Conservation (phyloP, 306 rosid genomes). For the Rubus parviflorus region DNA sequence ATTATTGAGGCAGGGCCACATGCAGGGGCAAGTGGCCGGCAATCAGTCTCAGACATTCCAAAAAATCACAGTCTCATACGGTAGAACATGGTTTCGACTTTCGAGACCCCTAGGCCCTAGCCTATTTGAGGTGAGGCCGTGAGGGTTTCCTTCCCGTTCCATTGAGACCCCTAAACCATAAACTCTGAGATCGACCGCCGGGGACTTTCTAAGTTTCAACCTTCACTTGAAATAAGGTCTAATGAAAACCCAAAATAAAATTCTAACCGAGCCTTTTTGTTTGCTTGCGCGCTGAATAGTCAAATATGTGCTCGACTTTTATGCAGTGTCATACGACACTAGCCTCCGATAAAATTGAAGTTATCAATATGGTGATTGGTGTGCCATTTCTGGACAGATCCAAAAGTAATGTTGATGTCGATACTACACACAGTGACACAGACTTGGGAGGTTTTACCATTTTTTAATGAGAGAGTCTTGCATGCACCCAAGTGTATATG, state of each 20-base stretch:
- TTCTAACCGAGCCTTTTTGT: not conserved
- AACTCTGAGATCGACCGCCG: too few species aligned
- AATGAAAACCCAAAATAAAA: too few species aligned
- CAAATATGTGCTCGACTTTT: conserved; percentile 1
- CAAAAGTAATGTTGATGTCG: not conserved
- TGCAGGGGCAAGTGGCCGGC: not conserved
- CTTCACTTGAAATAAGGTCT: too few species aligned
- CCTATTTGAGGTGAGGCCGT: too few species aligned
- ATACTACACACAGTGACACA: not conserved
- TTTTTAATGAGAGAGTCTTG: too few species aligned
- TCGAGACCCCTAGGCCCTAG: too few species aligned
- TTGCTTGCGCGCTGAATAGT: not conserved
- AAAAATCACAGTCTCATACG: too few species aligned
- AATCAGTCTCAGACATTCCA: not conserved
- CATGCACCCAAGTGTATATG: too few species aligned
- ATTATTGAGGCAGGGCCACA: not conserved
- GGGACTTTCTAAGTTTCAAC: too few species aligned
- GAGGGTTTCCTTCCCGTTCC: too few species aligned
- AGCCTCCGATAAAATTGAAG: not conserved
- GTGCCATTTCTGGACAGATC: not conserved
- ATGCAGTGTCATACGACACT: not conserved
- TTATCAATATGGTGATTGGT: not conserved
- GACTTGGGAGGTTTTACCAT: not conserved
- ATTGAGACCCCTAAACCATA: too few species aligned
- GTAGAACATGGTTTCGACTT: too few species aligned